These are phyloP conservation scores for Rhizophora apiculata DNA, from an alignment of 345 rosid species.

Conservation along the genomic window DNA sequence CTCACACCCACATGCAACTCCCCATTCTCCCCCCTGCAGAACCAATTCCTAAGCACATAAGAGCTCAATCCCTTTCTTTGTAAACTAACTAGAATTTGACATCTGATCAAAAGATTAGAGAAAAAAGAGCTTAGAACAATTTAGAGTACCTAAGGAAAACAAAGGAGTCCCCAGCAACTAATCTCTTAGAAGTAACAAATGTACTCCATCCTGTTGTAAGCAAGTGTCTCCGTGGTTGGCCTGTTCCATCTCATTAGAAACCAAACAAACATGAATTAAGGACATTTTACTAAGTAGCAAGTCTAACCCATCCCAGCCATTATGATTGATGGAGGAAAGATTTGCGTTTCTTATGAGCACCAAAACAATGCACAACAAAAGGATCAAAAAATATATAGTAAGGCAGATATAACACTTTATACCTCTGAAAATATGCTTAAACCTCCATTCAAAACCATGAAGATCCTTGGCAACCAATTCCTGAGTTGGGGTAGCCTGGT, in stretches of 20 bases:
- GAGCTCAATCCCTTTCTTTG: neutral
- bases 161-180: conserved; percentile 87
- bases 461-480: conserved; percentile 88
- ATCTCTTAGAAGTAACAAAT: conserved; percentile 84
- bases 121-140: conserved; percentile 5
- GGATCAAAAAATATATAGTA: neutral
- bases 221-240: conserved; percentile 93
- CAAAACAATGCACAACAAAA: too few relatives aligned
- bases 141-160: conserved; percentile 70
- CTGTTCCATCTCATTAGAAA: conserved; percentile 26
- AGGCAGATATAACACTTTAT: neutral
- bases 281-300: too few relatives aligned
- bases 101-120: neutral
- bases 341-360: too few relatives aligned
- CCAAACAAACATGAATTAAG: neutral
- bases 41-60: neutral
- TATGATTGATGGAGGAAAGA: too few relatives aligned
- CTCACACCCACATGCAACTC: conserved; percentile 82
- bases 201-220: conserved; percentile 98
- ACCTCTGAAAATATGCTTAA: conserved; percentile 97
- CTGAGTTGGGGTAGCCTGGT: conserved; percentile 81
- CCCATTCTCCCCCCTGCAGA: conserved; percentile 61
- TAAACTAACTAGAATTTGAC: neutral
- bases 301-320: too few relatives aligned
- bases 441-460: conserved; percentile 91